Evolutionary conservation across 768 basidiomycete genomes (phyloP).

Genomic region (Phaeotremella fagi): DNA sequence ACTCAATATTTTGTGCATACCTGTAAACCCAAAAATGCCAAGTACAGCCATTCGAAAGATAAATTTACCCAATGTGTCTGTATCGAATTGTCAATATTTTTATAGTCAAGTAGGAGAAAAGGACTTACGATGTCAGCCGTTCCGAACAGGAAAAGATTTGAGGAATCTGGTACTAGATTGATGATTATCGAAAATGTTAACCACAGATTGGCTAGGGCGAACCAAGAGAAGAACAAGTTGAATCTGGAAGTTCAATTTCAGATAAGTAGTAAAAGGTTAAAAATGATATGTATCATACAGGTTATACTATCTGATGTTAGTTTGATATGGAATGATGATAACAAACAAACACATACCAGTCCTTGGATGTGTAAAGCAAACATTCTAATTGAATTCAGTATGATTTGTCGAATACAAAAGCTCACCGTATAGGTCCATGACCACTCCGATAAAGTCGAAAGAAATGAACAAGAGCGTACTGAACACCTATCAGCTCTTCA

Average conservation of each 20-base stretch:
- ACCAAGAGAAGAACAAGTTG: slow-evolving; percentile 85
- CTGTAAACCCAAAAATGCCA: slow-evolving; percentile 76
- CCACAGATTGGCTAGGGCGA: slow-evolving; percentile 87
- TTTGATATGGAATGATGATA: no score
- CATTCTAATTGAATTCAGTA: slow-evolving; percentile 56
- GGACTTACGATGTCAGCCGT: slow-evolving; percentile 62
- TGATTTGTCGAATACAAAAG: background rate
- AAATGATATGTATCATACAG: no score
- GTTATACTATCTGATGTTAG: slow-evolving; percentile 39
- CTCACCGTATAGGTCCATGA: slow-evolving; percentile 66
- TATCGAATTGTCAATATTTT: background rate
- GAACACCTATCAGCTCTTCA: slow-evolving; percentile 1
- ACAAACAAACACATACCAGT: slow-evolving; percentile 57
- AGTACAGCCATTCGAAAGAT: slow-evolving; percentile 77
- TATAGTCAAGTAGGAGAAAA: background rate
- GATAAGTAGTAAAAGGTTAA: no score
- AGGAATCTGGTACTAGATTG: slow-evolving; percentile 59
- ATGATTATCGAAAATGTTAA: slow-evolving; percentile 95
- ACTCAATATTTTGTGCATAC: slow-evolving; percentile 39
- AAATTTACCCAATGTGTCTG: slow-evolving; percentile 87
- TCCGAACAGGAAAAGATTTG: slow-evolving; percentile 62
- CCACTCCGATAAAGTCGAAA: slow-evolving; percentile 79
- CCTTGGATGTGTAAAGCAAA: slow-evolving; percentile 95
- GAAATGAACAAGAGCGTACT: slow-evolving; percentile 76
- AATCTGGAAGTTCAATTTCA: slow-evolving; percentile 64